phyloP scores from a whole-genome alignment of 1,284 basidiomycete genomes.

The Agroathelia rolfsii region DNA sequence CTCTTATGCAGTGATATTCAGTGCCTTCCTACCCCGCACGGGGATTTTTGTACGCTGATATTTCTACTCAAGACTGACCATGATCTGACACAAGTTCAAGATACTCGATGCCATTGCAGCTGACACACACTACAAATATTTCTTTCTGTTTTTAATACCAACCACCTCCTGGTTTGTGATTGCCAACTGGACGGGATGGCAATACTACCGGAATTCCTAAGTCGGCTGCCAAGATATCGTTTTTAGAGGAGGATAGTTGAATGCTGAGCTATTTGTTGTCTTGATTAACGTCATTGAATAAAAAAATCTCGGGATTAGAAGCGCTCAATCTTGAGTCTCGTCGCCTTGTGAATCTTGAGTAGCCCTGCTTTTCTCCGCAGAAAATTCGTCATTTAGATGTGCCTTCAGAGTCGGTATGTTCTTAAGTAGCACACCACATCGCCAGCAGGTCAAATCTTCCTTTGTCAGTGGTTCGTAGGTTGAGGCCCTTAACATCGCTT shows the following conservation, averaged over 20 bases:
- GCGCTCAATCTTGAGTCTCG: no score
- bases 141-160: constrained; percentile 70
- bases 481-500: constrained; percentile 1
- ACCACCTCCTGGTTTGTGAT: constrained; percentile 82
- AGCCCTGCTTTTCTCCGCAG: no score
- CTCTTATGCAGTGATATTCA: constrained; percentile 55
- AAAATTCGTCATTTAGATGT: constrained; percentile 63
- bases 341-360: no score
- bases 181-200: constrained; percentile 95
- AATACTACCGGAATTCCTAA: constrained; percentile 83
- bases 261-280: no score
- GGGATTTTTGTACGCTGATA: constrained; percentile 35
- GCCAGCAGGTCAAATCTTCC: constrained; percentile 57
- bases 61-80: constrained; percentile 3
- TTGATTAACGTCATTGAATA: no score
- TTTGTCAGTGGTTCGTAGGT: constrained; percentile 61
- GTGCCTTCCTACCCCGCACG: constrained; percentile 48
- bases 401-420: constrained; percentile 73
- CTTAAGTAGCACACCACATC: constrained; percentile 48
- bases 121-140: constrained; percentile 87
- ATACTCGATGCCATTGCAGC: constrained; percentile 48
- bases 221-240: neutral
- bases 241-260: no score
- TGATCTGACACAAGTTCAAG: constrained; percentile 26
- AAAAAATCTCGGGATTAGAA: no score